phyloP scores from a whole-genome alignment of 192 early-diverging fungal species.

The Gaertneriomyces sp. region DNA sequence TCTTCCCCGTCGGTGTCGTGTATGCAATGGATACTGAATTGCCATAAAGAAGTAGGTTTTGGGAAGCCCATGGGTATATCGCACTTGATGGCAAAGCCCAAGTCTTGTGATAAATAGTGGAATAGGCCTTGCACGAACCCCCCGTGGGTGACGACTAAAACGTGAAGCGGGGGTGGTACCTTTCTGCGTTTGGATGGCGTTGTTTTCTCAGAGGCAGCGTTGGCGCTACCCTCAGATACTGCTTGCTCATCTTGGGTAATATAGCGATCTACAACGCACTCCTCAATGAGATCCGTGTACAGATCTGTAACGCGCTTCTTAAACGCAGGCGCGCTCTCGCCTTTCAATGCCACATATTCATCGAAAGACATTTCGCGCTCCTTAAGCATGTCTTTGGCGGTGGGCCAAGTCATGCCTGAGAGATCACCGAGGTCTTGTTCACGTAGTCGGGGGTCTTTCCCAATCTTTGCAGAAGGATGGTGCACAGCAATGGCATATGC shows the following conservation, averaged over 20 bases:
- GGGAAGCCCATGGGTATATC: conserved; percentile 37
- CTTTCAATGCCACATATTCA: conserved; percentile 39
- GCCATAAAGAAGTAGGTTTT: conserved; percentile 38
- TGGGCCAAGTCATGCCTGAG: conserved; percentile 40
- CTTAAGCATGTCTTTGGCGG: conserved; percentile 42
- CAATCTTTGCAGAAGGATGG: conserved; percentile 31
- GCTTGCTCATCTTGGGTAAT: conserved; percentile 31
- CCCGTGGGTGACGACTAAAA: conserved; percentile 52
- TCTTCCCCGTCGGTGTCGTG: conserved; percentile 36
- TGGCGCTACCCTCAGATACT: conserved; percentile 2
- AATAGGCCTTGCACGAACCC: conserved; percentile 39
- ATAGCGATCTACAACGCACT: conserved; percentile 29
- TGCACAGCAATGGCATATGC: conserved; percentile 40
- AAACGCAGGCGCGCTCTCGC: conserved; percentile 35
- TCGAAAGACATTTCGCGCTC: conserved; percentile 35
- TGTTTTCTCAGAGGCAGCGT: not conserved
- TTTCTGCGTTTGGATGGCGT: conserved; percentile 25
- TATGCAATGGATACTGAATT: conserved; percentile 37
- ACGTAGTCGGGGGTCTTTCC: conserved; percentile 36
- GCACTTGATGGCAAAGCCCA: conserved; percentile 30
- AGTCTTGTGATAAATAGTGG: conserved; percentile 39
- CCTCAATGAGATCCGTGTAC: conserved; percentile 41
- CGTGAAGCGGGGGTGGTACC: conserved; percentile 2
- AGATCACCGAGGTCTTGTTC: conserved; percentile 48
- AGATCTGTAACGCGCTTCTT: conserved; percentile 41